Evolutionary conservation across 345 rosid species (phyloP), one percentile per base, ranked within the genome.

Genomic region (Arabis alpina): DNA sequence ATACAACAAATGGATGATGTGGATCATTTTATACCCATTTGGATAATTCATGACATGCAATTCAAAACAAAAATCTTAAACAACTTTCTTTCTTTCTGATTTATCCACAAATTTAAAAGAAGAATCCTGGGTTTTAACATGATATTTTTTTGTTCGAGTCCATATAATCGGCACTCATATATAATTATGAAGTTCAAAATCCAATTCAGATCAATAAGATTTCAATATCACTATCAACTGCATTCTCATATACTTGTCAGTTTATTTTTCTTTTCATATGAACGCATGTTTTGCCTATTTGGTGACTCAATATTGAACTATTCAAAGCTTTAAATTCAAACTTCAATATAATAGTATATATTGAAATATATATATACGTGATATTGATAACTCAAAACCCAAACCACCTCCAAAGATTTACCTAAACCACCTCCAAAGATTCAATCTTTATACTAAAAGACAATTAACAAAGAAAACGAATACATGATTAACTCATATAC

Each of bases 291-390:
- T 19, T 19, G 23, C 23, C 23, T 19, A 19, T 19, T 19, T 19
- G 23, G 23, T 19, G 23, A 19, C 9, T 4, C 10, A 66, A 67
- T 8, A 32, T 43, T 54, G 71, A 54, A 42, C 7, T 10, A 66
- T 42, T 54, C 72, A 54, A 66, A 54, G 14, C 10, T 43, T 51
- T 6, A 10, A 65, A 27, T 15, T 52, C 51, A 28, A 54, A 53
- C 8, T 28, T 12, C 30, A 52, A 52, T 53, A 41, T 16, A 19
- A 19, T 19, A 19, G 23, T 40, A 39, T 39, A 52, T 27, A 36
- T 2, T 34, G 19, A 48, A 15, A 28, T 32, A 63, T 28, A 63
- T 28, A 19, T 63, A 12, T 12, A 19, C 3, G 12, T 32, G 11
- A 49, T 13, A 19, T 63, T 6, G 1, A 34, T 19, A 34, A 49